Evolutionary conservation across 2,329 filamentous ascomycete genomes (phyloP).

Genomic region (Arthroderma uncinatum): DNA sequence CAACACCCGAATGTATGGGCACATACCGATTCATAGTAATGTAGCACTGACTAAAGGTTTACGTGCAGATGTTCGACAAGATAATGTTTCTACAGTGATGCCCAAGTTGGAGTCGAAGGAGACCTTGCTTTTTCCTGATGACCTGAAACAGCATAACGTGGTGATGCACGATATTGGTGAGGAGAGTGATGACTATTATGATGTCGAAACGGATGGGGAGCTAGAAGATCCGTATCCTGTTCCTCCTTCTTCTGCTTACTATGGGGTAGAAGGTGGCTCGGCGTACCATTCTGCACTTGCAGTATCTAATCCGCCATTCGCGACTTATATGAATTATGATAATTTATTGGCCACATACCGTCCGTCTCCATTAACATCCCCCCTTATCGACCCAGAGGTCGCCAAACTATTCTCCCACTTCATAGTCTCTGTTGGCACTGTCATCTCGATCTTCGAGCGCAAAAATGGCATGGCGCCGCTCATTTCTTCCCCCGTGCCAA

Average conservation of each 20-base stretch:
- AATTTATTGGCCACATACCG: conserved; percentile 53
- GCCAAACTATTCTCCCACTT: conserved; percentile 85
- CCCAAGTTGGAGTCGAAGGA: conserved; percentile 5
- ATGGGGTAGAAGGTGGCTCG: conserved; percentile 35
- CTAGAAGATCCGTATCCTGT: conserved; percentile 26
- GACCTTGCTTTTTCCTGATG: not conserved
- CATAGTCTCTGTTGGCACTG: conserved; percentile 74
- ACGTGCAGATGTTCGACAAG: conserved; percentile 5
- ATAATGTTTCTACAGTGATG: conserved; percentile 5
- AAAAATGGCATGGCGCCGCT: conserved; percentile 62
- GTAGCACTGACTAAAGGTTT: conserved; percentile 8
- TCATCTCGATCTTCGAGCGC: conserved; percentile 77
- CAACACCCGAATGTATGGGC: conserved; percentile 7
- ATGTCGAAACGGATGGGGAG: conserved; percentile 52
- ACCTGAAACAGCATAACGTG: not conserved
- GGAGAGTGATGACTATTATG: conserved; percentile 51
- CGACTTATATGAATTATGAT: conserved; percentile 37
- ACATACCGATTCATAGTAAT: conserved; percentile 8
- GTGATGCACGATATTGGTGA: conserved; percentile 28
- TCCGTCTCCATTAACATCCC: conserved; percentile 54
- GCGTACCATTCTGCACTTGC: conserved; percentile 25
- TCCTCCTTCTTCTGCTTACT: conserved; percentile 22
- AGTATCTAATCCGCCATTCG: conserved; percentile 27
- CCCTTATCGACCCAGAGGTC: conserved; percentile 68
- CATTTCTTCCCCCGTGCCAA: conserved; percentile 53